phyloP scores from a whole-genome alignment of 2,329 filamentous ascomycete genomes.

The Talaromyces pinophilus region DNA sequence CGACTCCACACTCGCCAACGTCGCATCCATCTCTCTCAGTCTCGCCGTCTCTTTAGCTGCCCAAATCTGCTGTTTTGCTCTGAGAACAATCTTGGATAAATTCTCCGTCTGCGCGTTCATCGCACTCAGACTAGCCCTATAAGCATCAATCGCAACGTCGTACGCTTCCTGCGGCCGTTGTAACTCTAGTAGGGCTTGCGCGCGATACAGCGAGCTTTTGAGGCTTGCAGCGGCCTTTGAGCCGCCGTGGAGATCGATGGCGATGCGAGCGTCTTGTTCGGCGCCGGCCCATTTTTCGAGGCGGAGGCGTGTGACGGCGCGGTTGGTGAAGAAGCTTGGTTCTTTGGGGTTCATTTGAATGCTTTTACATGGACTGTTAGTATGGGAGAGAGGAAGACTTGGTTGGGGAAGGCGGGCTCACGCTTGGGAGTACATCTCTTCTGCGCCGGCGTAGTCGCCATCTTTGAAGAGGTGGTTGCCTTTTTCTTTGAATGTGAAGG shows the following conservation, averaged over 20 bases:
- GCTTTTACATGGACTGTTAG: conserved; percentile 43
- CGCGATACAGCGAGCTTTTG: conserved; percentile 82
- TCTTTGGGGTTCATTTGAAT: conserved; percentile 78
- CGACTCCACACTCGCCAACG: conserved; percentile 43
- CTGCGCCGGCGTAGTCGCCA: conserved; percentile 48
- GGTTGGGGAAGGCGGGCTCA: conserved; percentile 30
- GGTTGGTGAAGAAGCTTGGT: conserved; percentile 82
- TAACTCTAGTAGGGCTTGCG: conserved; percentile 78
- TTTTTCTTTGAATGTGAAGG: conserved; percentile 45
- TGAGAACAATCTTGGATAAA: conserved; percentile 72
- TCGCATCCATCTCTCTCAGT: conserved; percentile 49
- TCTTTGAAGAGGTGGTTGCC: conserved; percentile 51
- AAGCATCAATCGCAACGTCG: conserved; percentile 68
- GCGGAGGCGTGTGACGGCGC: conserved; percentile 78
- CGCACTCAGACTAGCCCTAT: conserved; percentile 64
- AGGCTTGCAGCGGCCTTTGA: conserved; percentile 58
- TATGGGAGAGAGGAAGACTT: background rate
- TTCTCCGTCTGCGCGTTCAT: conserved; percentile 68
- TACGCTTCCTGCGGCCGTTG: conserved; percentile 73
- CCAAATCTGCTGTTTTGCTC: conserved; percentile 85
- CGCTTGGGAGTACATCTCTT: conserved; percentile 52
- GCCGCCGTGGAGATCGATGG: conserved; percentile 64
- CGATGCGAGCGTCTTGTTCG: conserved; percentile 73
- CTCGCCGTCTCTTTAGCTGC: conserved; percentile 64
- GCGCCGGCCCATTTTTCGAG: conserved; percentile 72